phyloP scores from a whole-genome alignment of 2,329 filamentous ascomycete species.

The Ustulina deusta region DNA sequence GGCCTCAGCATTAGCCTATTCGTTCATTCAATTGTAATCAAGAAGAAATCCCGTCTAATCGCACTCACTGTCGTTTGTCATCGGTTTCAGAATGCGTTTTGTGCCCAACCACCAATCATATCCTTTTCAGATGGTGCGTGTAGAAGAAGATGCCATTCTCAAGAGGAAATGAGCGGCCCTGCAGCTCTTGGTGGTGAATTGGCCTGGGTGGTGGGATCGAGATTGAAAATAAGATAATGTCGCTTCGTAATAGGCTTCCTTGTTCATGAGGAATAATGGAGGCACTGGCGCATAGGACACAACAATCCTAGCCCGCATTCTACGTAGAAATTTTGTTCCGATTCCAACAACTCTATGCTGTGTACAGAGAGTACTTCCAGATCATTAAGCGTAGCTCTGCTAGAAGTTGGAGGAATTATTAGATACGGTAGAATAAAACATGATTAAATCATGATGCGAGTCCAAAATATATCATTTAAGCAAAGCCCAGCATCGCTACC shows the following conservation, averaged over 20 bases:
- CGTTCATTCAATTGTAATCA: background rate
- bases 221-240: background rate
- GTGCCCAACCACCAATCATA: background rate
- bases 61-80: background rate
- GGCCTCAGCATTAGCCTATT: background rate
- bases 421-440: too few relatives aligned
- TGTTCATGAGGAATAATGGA: constrained; percentile 8
- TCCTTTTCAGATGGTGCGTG: background rate
- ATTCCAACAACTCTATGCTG: background rate
- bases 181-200: background rate
- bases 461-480: too few relatives aligned
- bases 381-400: constrained; percentile 1
- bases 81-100: background rate
- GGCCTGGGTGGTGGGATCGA: too few relatives aligned
- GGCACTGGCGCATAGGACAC: background rate
- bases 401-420: background rate
- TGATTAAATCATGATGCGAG: too few relatives aligned
- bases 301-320: background rate
- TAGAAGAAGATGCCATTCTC: background rate
- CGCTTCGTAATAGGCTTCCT: background rate
- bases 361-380: background rate
- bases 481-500: too few relatives aligned
- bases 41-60: background rate
- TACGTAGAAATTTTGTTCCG: too few relatives aligned
- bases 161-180: background rate